phyloP scores from a whole-genome alignment of 2,329 filamentous ascomycete species.

The Phialophora verrucosa region DNA sequence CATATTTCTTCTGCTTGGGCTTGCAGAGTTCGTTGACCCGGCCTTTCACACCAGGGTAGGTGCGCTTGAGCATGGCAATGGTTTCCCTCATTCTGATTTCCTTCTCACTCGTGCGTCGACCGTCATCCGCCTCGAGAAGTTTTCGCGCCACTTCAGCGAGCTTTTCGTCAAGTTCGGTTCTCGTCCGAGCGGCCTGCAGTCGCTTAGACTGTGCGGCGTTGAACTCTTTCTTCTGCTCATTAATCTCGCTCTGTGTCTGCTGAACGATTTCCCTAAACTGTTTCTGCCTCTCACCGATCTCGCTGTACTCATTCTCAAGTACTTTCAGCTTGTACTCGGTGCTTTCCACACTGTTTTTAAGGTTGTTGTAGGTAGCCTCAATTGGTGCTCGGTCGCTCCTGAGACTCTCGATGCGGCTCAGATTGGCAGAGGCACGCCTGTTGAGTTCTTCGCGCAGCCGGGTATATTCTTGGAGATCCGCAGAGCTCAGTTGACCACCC shows the following conservation, averaged over 20 bases:
- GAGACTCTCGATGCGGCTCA: slow-evolving; percentile 83
- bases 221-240: slow-evolving; percentile 86
- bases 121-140: slow-evolving; percentile 83
- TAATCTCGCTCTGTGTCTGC: slow-evolving; percentile 76
- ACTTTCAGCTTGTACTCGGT: slow-evolving; percentile 75
- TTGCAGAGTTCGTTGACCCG: slow-evolving; percentile 90
- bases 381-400: slow-evolving; percentile 88
- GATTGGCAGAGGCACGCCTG: slow-evolving; percentile 78
- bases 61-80: slow-evolving; percentile 82
- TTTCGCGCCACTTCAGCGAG: slow-evolving; percentile 79
- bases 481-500: slow-evolving; percentile 82
- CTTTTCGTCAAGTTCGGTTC: slow-evolving; percentile 90
- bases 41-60: slow-evolving; percentile 90
- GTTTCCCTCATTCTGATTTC: slow-evolving; percentile 81
- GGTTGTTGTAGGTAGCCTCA: slow-evolving; percentile 84
- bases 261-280: slow-evolving; percentile 68
- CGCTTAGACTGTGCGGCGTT: slow-evolving; percentile 85
- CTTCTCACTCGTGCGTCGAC: slow-evolving; percentile 81
- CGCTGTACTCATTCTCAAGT: slow-evolving; percentile 71
- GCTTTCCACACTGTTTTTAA: slow-evolving; percentile 85
- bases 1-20: slow-evolving; percentile 96
- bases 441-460: slow-evolving; percentile 82
- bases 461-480: slow-evolving; percentile 89
- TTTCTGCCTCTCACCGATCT: slow-evolving; percentile 71
- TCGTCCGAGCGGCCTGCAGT: slow-evolving; percentile 77